Evolutionary conservation across 441 rosid species (phyloP).

Genomic region (Erodium texanum): DNA sequence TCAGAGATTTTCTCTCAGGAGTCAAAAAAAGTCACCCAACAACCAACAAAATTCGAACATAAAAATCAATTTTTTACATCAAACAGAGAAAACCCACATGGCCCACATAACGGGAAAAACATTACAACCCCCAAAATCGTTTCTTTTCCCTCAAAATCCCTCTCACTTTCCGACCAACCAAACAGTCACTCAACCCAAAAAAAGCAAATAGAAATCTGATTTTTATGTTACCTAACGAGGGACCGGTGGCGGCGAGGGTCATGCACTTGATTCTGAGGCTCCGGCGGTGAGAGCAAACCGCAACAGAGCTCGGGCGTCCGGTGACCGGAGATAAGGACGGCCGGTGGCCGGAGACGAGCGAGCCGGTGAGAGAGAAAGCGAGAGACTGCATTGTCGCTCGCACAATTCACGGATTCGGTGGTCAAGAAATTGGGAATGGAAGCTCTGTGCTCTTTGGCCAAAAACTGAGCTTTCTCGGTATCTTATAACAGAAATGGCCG

Average conservation of each 20-base stretch:
- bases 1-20: not conserved
- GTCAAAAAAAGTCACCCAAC: not conserved
- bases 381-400: slow-evolving; percentile 28
- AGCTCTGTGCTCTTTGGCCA: not conserved
- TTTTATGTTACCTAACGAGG: slow-evolving; percentile 31
- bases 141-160: not conserved
- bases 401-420: slow-evolving; percentile 4
- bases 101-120: not conserved
- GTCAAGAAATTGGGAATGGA: not conserved
- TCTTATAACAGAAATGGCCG: not conserved
- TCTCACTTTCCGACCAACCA: not conserved
- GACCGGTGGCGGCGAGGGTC: slow-evolving; percentile 20
- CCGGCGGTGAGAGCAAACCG: not conserved
- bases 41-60: not conserved
- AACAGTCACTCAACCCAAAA: not conserved
- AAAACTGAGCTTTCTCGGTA: not conserved
- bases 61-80: not conserved
- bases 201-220: not conserved
- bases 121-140: not conserved
- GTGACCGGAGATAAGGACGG: slow-evolving; percentile 21
- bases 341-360: slow-evolving; percentile 21
- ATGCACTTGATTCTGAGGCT: slow-evolving; percentile 27
- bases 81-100: not conserved
- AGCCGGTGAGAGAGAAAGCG: slow-evolving; percentile 29
- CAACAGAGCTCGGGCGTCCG: not conserved